These are phyloP conservation scores for Zalaria obscura DNA, from an alignment of 2,329 filamentous ascomycete species.

Conservation along the genomic window DNA sequence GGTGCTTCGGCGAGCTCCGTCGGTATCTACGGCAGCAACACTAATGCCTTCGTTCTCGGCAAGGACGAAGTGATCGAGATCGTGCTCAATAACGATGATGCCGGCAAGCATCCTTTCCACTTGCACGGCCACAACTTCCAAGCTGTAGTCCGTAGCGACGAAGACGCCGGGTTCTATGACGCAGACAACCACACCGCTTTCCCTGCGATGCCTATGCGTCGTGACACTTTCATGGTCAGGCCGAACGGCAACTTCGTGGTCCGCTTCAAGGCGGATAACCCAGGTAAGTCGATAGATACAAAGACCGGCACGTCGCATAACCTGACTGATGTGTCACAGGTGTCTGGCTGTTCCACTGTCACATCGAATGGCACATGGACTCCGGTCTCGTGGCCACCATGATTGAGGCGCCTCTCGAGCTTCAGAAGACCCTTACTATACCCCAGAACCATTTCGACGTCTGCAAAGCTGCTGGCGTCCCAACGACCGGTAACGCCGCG, in stretches of 20 bases:
- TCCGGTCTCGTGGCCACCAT: constrained; percentile 38
- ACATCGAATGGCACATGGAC: constrained; percentile 39
- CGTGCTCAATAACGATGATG: constrained; percentile 5
- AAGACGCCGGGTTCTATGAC: constrained; percentile 18
- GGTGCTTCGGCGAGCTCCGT: constrained; percentile 31
- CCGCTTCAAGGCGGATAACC: constrained; percentile 41
- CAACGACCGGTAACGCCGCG: constrained; percentile 56
- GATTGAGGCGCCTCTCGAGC: constrained; percentile 36
- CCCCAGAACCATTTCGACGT: constrained; percentile 46
- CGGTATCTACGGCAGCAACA: constrained; percentile 36
- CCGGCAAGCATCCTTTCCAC: constrained; percentile 56
- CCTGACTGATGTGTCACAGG: constrained; percentile 3
- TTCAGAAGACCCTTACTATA: constrained; percentile 48
- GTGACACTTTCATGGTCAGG: constrained; percentile 40
- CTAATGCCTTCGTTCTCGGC: constrained; percentile 38
- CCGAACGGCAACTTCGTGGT: constrained; percentile 42
- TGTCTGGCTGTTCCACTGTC: constrained; percentile 36
- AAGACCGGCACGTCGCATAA: too few species aligned
- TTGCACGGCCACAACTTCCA: constrained; percentile 69
- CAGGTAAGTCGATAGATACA: constrained; percentile 12
- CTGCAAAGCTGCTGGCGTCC: constrained; percentile 39
- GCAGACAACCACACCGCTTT: constrained; percentile 20
- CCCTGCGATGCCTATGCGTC: constrained; percentile 29
- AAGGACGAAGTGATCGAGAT: constrained; percentile 3
- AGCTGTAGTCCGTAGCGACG: constrained; percentile 27